Base-by-base conservation (phyloP, 2,329 filamentous ascomycete genomes). In the Penicillium sp. region DNA sequence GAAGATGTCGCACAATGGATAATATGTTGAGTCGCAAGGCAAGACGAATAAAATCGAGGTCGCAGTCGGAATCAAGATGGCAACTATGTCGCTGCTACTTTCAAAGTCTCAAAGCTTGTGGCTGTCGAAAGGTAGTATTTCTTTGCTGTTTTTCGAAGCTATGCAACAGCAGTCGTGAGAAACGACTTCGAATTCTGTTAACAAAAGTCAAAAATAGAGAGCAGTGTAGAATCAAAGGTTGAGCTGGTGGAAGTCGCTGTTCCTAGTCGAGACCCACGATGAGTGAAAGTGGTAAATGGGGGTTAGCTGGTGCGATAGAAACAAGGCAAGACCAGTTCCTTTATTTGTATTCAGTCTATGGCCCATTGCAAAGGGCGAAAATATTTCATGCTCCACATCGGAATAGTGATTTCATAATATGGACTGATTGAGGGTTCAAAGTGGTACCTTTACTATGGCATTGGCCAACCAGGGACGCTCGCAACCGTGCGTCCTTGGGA, bases 11-110 rank as follows among this genome's bases (percentile, higher is more conserved):
- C 45, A 33, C 23, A 39, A 39, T 39, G 35, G 35, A 39, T 39
- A 19, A 39, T 39, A n/a, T n/a, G 26, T 11, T 26, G 47, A 50
- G 33, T 49, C 48, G 29, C 29, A 39, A 35, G 29, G 48, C 48
- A 50, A 50, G 16, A 19, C 19, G 31, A n/a, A 37, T 50, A 39
- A 23, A 50, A 50, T 42, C 39, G 19, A 42, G n/a, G 39, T 21
- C 39, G 39, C 39, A 42, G 39, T 23, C 19, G 39, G 39, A 9
- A 42, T 42, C 39, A 23, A 42, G 39, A 50, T 9, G 29, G 48
- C 48, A 50, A 50, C 33, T 39, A 39, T 26, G 11, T 25, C 8
- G 48, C 33, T 50, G 48, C 48, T 50, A 50, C 48, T 50, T 39
- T 50, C 48, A 39, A 31, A 25, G 35, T 35, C 48, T 50, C 31